Conservation (phyloP, 139 green algal species). For the Coelastrella sp. region DNA sequence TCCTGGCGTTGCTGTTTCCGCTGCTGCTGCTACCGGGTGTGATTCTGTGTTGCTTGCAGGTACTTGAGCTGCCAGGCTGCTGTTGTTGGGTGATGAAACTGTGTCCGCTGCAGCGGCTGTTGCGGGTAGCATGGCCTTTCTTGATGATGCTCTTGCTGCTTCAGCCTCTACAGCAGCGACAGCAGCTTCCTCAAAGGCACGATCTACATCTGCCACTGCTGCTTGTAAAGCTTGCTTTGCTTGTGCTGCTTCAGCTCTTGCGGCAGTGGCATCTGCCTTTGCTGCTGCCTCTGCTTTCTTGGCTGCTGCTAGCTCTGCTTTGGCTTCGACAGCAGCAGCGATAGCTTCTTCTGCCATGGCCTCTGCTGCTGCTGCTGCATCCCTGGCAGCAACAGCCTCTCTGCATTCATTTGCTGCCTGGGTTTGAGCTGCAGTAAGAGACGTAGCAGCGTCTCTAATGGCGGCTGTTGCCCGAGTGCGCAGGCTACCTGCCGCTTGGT, state of each 20-base stretch:
- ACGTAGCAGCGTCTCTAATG: not conserved
- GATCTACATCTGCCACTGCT: not conserved
- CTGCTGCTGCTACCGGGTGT: too few species aligned
- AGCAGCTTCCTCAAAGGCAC: not conserved
- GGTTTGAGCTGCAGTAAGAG: not conserved
- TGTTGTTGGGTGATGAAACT: not conserved
- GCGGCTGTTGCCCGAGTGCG: not conserved
- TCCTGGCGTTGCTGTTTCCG: too few species aligned
- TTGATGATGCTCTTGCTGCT: not conserved
- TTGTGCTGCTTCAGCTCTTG: not conserved
- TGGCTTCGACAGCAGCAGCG: not conserved
- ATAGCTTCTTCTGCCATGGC: not conserved
- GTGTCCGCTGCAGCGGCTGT: not conserved
- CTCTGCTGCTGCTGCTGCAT: not conserved
- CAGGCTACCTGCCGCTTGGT: not conserved
- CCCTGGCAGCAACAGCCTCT: not conserved
- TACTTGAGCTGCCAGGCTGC: not conserved
- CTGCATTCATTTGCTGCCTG: too few species aligned
- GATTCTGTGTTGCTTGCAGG: not conserved
- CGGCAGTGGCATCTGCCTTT: too few species aligned
- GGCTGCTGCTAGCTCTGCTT: not conserved
- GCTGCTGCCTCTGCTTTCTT: not conserved
- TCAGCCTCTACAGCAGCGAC: not conserved
- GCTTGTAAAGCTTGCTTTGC: not conserved
- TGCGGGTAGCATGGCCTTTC: not conserved